Conservation (phyloP, 2,329 filamentous ascomycete genomes). For the Nakataea oryzae region DNA sequence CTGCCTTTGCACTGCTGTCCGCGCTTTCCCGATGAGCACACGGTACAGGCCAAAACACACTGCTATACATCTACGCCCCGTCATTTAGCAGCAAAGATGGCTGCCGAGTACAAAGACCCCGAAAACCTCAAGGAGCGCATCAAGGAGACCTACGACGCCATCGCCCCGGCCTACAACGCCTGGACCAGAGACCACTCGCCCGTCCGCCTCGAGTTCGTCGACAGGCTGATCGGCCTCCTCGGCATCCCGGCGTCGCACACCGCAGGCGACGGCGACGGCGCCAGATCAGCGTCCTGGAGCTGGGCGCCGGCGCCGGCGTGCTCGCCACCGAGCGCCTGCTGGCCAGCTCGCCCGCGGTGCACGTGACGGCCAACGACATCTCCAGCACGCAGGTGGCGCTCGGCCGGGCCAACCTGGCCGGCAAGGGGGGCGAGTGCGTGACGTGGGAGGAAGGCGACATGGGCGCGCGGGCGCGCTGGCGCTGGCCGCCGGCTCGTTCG, state of each 20-base stretch:
- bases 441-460: constrained; percentile 23
- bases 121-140: constrained; percentile 24
- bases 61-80: no score
- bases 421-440: constrained; percentile 11
- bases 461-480: constrained; percentile 13
- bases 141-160: constrained; percentile 18
- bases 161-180: constrained; percentile 26
- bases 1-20: no score
- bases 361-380: constrained; percentile 29
- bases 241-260: constrained; percentile 4
- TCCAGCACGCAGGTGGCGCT: constrained; percentile 26
- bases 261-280: not conserved
- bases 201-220: constrained; percentile 22
- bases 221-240: constrained; percentile 18
- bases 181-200: constrained; percentile 24
- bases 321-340: constrained; percentile 25
- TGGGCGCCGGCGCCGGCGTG: constrained; percentile 29
- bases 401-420: constrained; percentile 15
- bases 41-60: no score
- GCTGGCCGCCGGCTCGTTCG: constrained; percentile 23
- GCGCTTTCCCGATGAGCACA: not conserved
- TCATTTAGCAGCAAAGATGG: not conserved
- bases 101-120: constrained; percentile 1
- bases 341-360: constrained; percentile 6
- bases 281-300: constrained; percentile 23